Percentiles rank a stretch among this genome's conserved stretches.
These are phyloP conservation scores for Terana coerulea DNA, from an alignment of 768 basidiomycete genomes.

Conservation along the genomic window DNA sequence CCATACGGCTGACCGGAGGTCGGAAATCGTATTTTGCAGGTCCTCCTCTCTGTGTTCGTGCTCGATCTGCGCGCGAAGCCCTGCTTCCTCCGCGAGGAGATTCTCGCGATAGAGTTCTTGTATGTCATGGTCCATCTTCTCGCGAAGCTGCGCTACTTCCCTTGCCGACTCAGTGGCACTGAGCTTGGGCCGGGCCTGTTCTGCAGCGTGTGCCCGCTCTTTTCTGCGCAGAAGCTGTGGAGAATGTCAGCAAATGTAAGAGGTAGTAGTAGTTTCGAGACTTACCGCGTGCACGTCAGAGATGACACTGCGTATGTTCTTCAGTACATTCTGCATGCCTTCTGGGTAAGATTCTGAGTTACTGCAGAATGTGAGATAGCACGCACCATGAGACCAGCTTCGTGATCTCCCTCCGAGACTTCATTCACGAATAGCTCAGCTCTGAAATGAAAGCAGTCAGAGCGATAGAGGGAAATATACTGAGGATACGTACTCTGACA, in stretches of 20 bases:
- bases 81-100: background rate
- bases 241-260: background rate
- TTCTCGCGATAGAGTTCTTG: slow-evolving; percentile 10
- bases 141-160: slow-evolving; percentile 1
- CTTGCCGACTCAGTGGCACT: too few species aligned
- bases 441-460: background rate
- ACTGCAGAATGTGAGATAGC: too few species aligned
- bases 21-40: slow-evolving; percentile 2
- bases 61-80: background rate
- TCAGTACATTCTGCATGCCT: slow-evolving; percentile 4
- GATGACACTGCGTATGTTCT: background rate
- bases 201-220: background rate
- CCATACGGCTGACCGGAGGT: slow-evolving; percentile 1
- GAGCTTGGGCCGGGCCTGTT: too few species aligned
- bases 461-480: background rate
- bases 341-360: background rate
- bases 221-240: background rate
- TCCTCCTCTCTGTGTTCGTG: slow-evolving; percentile 2
- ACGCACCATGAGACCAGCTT: background rate
- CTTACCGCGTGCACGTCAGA: slow-evolving; percentile 6
- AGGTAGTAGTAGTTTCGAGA: background rate
- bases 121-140: slow-evolving; percentile 1
- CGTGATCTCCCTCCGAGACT: background rate
- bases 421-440: background rate
- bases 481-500: slow-evolving; percentile 8